phyloP scores from a whole-genome alignment of 352 stramenopile species.

The Phytopythium litorale region DNA sequence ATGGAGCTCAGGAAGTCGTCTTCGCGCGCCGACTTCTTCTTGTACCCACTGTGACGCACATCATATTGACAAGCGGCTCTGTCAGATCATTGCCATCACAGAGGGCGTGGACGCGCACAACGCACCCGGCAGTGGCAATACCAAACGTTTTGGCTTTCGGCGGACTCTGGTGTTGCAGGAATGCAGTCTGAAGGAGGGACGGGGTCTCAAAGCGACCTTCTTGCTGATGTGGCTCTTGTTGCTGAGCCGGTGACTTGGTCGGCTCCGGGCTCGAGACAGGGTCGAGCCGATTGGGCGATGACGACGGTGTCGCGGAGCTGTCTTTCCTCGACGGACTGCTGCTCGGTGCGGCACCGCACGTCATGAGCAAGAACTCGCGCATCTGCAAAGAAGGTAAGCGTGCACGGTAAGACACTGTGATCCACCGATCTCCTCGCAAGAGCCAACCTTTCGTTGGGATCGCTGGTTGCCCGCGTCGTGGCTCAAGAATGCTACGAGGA shows the following conservation, averaged over 20 bases:
- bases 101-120: not conserved
- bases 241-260: constrained; percentile 4
- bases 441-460: constrained; percentile 62
- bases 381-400: constrained; percentile 26
- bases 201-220: constrained; percentile 27
- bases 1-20: constrained; percentile 63
- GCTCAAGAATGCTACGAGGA: constrained; percentile 47
- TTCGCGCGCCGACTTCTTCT: constrained; percentile 36
- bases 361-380: constrained; percentile 46
- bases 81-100: too few relatives aligned
- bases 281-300: constrained; percentile 15
- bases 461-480: constrained; percentile 53
- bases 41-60: constrained; percentile 26
- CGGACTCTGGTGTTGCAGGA: constrained; percentile 51
- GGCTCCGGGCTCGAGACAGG: constrained; percentile 12
- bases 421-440: not conserved
- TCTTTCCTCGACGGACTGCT: constrained; percentile 23
- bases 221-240: constrained; percentile 2
- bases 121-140: constrained; percentile 43
- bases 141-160: constrained; percentile 51
- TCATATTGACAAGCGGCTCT: not conserved
- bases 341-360: constrained; percentile 33
- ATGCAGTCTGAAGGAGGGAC: constrained; percentile 55
- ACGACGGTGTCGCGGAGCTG: constrained; percentile 11
- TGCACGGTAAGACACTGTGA: not conserved